Conservation (phyloP, 2,329 filamentous ascomycete species). For the Aspergillus sp. region DNA sequence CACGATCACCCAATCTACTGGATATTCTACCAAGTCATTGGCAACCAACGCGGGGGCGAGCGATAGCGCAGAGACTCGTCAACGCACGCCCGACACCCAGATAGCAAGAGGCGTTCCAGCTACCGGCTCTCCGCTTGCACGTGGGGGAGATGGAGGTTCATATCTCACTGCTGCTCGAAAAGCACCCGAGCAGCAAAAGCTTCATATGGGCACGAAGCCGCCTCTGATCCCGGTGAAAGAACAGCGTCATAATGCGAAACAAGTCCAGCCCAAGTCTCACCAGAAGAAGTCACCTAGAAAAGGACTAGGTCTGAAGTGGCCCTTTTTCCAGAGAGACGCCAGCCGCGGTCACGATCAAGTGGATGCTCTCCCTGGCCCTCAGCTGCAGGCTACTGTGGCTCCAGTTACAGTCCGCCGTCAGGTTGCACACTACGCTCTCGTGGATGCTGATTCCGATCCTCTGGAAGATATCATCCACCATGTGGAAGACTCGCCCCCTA, state of each 20-base stretch:
- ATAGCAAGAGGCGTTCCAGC: no score
- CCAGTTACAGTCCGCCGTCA: conserved; percentile 39
- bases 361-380: conserved; percentile 19
- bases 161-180: no score
- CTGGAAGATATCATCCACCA: conserved; percentile 39
- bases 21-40: conserved; percentile 34
- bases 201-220: not conserved
- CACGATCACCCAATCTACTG: conserved; percentile 23
- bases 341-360: conserved; percentile 22
- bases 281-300: conserved; percentile 25
- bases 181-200: no score
- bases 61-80: no score
- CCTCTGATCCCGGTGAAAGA: not conserved
- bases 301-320: conserved; percentile 49
- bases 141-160: no score
- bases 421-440: conserved; percentile 58
- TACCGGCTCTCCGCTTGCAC: no score
- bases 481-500: conserved; percentile 39
- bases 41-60: conserved; percentile 23
- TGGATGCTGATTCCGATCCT: conserved; percentile 46
- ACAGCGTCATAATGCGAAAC: not conserved
- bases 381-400: conserved; percentile 42
- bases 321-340: conserved; percentile 55
- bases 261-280: not conserved
- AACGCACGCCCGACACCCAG: no score